Conservation (phyloP, 2,329 filamentous ascomycete species). For the Colletotrichum acutatum region DNA sequence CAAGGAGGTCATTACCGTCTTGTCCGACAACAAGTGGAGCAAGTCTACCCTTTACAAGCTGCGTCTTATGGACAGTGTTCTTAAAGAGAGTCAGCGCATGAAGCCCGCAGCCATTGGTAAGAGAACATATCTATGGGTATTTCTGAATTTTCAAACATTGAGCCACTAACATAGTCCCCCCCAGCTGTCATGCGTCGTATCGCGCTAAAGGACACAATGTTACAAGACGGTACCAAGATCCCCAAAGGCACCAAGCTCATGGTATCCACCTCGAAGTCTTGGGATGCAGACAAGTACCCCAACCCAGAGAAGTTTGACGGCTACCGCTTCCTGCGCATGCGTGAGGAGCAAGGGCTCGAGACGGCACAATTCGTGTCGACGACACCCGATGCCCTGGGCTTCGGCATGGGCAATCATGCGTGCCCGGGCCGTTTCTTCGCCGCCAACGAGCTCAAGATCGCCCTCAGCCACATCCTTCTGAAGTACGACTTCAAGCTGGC, state of each 20-base stretch:
- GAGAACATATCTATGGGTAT: neutral
- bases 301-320: neutral
- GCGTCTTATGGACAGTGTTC: constrained; percentile 52
- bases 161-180: neutral
- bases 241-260: constrained; percentile 5
- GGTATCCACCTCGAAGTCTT: neutral
- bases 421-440: constrained; percentile 48
- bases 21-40: constrained; percentile 48
- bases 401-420: constrained; percentile 46
- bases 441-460: constrained; percentile 47
- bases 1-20: constrained; percentile 51
- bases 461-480: constrained; percentile 41
- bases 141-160: neutral
- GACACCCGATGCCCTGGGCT: constrained; percentile 42
- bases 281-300: neutral
- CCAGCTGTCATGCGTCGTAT: neutral
- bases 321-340: constrained; percentile 31
- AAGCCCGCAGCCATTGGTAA: neutral
- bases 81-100: constrained; percentile 51
- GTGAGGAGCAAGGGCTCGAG: constrained; percentile 38
- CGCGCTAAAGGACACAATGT: neutral
- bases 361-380: constrained; percentile 48
- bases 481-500: constrained; percentile 41
- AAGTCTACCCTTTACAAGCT: constrained; percentile 50
- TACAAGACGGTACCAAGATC: constrained; percentile 1